Evolutionary conservation across 2,329 filamentous ascomycete genomes (phyloP), one percentile per base, ranked within the genome.

Genomic region (Paecilomyces formosus): DNA sequence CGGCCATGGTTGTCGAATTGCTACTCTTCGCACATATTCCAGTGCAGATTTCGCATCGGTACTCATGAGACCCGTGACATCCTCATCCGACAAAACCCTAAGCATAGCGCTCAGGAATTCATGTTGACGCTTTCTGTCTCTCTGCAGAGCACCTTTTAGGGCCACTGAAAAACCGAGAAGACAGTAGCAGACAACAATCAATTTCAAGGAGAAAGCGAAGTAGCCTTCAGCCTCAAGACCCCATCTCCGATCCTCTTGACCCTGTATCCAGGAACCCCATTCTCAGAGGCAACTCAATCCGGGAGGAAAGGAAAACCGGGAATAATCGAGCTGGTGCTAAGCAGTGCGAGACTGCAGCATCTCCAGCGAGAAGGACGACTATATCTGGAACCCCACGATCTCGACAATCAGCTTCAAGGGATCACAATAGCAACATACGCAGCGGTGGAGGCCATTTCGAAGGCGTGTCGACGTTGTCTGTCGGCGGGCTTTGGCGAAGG

Each of bases 301-400:
- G 58, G 57, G 51, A 57, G 54, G 60, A 66, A 62, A 60, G 55
- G 56, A 65, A 59, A 63, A 56, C 63, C 64, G 75, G 82, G 88
- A 90, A 82, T 79, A 76, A 89, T 92, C 88, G 88, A 92, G 88
- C 88, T 91, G 87, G 86, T 82, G 79, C 79, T 76, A 68, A 76
- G 74, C 70, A 65, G 69, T 67, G 64, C 61, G 66, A 63, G 63
- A 70, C 69, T 69, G 68, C 68, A 75, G 76, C 77, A 76, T 78
- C 74, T 83, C 87, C 86, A 91, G 88, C 86, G 85, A 90, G 86
- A 78, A 61, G 86, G 86, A 90, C 88, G 85, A 89, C 88, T 90
- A 90, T 88, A 78, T 74, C 86, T 85, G 81, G 79, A 79, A 74
- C 80, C 80, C 80, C 78, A 81, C 77, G 74, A 68, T 61, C 72